These are phyloP conservation scores for Penicillium manginii DNA, from an alignment of 495 filamentous ascomycete species.

Conservation along the genomic window DNA sequence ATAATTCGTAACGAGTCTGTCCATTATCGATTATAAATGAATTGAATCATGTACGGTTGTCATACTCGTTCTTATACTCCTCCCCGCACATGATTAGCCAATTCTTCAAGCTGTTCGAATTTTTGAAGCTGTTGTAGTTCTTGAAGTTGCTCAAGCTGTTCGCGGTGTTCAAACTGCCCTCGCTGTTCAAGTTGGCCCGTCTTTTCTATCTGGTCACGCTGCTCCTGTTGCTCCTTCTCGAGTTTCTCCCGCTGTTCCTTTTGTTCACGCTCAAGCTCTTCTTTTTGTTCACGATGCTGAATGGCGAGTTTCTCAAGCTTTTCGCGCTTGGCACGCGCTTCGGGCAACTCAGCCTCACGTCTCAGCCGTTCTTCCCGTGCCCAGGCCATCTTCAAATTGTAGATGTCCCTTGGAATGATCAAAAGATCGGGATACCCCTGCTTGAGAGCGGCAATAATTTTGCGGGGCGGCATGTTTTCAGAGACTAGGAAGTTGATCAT, in stretches of 20 bases:
- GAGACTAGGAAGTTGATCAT: background rate
- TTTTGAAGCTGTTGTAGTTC: background rate
- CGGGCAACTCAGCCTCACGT: background rate
- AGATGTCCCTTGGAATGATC: background rate
- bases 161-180: background rate
- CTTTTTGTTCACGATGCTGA: background rate
- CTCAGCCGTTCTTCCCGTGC: background rate
- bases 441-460: background rate
- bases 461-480: background rate
- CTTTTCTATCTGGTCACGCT: background rate
- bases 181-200: background rate
- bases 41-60: background rate
- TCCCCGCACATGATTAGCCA: background rate
- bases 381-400: background rate
- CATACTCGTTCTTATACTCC: background rate
- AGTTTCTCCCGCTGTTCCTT: background rate
- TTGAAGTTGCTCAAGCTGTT: slow-evolving; percentile 2
- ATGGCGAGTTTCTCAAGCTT: background rate
- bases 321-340: background rate
- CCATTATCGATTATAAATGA: background rate
- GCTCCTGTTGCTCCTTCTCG: background rate
- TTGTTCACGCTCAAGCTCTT: background rate
- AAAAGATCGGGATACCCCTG: background rate
- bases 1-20: no score
- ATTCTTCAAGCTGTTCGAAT: background rate